Evolutionary conservation across 2,329 filamentous ascomycete species (phyloP).

Genomic region (Aspergillus sp.): DNA sequence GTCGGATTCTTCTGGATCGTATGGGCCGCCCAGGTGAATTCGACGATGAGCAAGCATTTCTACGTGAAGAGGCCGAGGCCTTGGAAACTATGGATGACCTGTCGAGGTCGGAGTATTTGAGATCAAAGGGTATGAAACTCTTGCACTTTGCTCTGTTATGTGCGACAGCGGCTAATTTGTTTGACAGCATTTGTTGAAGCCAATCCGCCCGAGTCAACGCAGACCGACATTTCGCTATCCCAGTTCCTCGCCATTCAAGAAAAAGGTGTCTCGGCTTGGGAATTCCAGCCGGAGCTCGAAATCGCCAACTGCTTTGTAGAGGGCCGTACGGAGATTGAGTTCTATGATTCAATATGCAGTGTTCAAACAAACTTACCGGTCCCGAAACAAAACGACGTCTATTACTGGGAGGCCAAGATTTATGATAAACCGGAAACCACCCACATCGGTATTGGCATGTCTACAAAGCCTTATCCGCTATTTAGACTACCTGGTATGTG

Average conservation of each 20-base stretch:
- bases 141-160: neutral
- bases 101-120: slow-evolving; percentile 82
- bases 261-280: slow-evolving; percentile 99
- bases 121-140: slow-evolving; percentile 78
- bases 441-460: slow-evolving; percentile 85
- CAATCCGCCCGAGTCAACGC: slow-evolving; percentile 90
- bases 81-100: slow-evolving; percentile 95
- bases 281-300: slow-evolving; percentile 98
- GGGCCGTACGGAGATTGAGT: slow-evolving; percentile 93
- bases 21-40: slow-evolving; percentile 93
- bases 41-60: slow-evolving; percentile 94
- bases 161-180: slow-evolving; percentile 1
- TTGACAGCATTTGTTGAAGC: slow-evolving; percentile 80
- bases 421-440: slow-evolving; percentile 95
- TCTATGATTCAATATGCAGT: slow-evolving; percentile 96
- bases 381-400: slow-evolving; percentile 98
- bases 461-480: slow-evolving; percentile 93
- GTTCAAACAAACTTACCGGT: slow-evolving; percentile 96
- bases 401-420: slow-evolving; percentile 99
- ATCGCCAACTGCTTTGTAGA: slow-evolving; percentile 99
- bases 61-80: slow-evolving; percentile 90
- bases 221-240: slow-evolving; percentile 95
- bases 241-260: slow-evolving; percentile 98
- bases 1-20: slow-evolving; percentile 88
- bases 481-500: slow-evolving; percentile 85